Evolutionary conservation across 257 asterid genomes (phyloP).

Genomic region (Primulina eburnea): DNA sequence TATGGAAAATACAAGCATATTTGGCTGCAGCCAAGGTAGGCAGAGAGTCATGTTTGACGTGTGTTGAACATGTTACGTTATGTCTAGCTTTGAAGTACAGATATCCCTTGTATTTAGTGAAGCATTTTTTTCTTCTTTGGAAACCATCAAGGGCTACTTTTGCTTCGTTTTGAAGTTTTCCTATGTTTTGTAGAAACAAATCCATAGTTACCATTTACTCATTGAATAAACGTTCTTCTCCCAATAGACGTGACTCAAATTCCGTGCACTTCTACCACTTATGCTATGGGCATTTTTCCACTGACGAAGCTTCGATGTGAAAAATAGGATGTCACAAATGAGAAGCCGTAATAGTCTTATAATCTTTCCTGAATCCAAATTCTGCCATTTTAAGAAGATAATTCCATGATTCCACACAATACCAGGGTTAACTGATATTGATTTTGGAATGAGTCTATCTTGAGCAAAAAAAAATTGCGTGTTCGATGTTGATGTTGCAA

Average conservation of each 20-base stretch:
- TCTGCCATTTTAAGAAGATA: slow-evolving; percentile 7
- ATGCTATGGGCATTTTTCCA: slow-evolving; percentile 1
- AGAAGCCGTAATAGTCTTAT: slow-evolving; percentile 12
- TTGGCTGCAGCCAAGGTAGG: slow-evolving; percentile 78
- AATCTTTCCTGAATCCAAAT: slow-evolving; percentile 21
- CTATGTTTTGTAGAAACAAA: slow-evolving; percentile 3
- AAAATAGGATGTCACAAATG: neutral
- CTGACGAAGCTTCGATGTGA: slow-evolving; percentile 5
- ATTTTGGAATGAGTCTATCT: slow-evolving; percentile 14
- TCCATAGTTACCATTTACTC: neutral
- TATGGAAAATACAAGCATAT: slow-evolving; percentile 61
- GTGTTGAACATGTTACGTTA: slow-evolving; percentile 9
- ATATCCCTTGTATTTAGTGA: neutral
- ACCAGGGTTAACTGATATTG: slow-evolving; percentile 10
- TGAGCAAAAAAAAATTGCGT: neutral
- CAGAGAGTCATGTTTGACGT: slow-evolving; percentile 11
- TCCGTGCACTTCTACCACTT: neutral
- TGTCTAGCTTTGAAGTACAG: slow-evolving; percentile 14
- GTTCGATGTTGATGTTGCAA: slow-evolving; percentile 18
- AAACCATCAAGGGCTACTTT: slow-evolving; percentile 7
- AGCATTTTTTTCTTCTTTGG: neutral
- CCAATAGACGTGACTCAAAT: neutral
- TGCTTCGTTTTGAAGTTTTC: neutral
- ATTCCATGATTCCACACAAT: slow-evolving; percentile 4
- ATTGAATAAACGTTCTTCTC: slow-evolving; percentile 3